These are phyloP conservation scores for Phaeosphaeriaceae sp. DNA, from an alignment of 2,329 filamentous ascomycete genomes.

Conservation along the genomic window DNA sequence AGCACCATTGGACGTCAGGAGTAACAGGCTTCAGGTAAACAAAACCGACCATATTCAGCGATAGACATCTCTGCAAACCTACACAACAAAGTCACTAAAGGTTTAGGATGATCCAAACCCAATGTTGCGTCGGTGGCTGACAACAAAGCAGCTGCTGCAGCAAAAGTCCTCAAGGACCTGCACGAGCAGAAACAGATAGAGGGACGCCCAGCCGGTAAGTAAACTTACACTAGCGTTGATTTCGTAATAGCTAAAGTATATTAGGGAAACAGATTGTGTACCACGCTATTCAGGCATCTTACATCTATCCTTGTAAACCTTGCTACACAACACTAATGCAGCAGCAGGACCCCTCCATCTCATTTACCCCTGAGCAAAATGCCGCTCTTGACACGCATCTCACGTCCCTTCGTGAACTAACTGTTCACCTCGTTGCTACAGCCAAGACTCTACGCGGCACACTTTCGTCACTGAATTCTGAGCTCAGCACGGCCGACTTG, in stretches of 20 bases:
- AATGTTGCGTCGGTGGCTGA: constrained; percentile 17
- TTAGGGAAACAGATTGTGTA: constrained; percentile 68
- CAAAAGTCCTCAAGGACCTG: constrained; percentile 68
- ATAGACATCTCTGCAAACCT: constrained; percentile 67
- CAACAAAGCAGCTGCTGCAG: constrained; percentile 57
- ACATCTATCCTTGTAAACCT: neutral
- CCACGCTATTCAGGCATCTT: constrained; percentile 57
- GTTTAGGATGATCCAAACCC: constrained; percentile 32
- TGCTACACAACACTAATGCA: neutral
- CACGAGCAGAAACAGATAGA: constrained; percentile 66
- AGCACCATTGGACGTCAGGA: neutral
- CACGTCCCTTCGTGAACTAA: constrained; percentile 52
- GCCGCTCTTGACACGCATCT: constrained; percentile 58
- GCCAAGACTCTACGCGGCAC: constrained; percentile 59
- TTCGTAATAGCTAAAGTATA: constrained; percentile 4
- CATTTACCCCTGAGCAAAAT: constrained; percentile 56
- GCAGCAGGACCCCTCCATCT: constrained; percentile 57
- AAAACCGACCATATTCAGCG: constrained; percentile 63
- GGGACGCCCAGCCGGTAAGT: constrained; percentile 60
- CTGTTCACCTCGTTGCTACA: constrained; percentile 52
- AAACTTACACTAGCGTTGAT: neutral
- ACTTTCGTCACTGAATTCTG: constrained; percentile 54
- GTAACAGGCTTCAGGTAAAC: constrained; percentile 48
- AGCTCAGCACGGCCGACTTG: constrained; percentile 60
- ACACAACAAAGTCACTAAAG: constrained; percentile 65